phyloP scores from a whole-genome alignment of 2,329 filamentous ascomycete species.

The Xylaria sp. region DNA sequence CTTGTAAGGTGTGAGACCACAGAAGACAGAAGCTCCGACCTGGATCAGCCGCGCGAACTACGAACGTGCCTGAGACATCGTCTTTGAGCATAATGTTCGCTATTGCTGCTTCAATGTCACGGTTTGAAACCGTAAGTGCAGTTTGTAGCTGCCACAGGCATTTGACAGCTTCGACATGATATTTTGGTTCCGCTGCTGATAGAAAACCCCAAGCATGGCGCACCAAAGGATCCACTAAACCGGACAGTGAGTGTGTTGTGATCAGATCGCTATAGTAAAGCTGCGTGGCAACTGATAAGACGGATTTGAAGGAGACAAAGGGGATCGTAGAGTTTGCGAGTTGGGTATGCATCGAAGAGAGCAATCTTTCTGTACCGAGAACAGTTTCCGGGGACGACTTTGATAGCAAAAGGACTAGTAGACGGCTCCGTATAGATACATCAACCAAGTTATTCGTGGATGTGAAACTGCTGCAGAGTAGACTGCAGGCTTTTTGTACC shows the following conservation, averaged over 20 bases:
- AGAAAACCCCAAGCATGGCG: conserved; percentile 82
- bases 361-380: conserved; percentile 60
- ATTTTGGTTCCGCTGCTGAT: conserved; percentile 85
- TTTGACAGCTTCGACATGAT: conserved; percentile 91
- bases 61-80: conserved; percentile 60
- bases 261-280: conserved; percentile 67
- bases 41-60: conserved; percentile 65
- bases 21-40: conserved; percentile 78
- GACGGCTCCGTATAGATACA: conserved; percentile 67
- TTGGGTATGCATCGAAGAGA: conserved; percentile 63
- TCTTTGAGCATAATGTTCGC: conserved; percentile 72
- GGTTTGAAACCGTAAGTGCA: conserved; percentile 72
- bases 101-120: conserved; percentile 84
- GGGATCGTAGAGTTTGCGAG: conserved; percentile 56
- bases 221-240: conserved; percentile 75
- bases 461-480: conserved; percentile 61
- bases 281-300: conserved; percentile 67
- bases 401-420: conserved; percentile 67
- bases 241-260: conserved; percentile 63
- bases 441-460: conserved; percentile 57
- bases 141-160: conserved; percentile 87
- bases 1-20: conserved; percentile 83
- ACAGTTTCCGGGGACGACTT: conserved; percentile 60
- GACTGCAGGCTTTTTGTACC: conserved; percentile 67
- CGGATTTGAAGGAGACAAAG: conserved; percentile 68